Percentiles rank a stretch among this genome's conserved stretches.
These are phyloP conservation scores for Trichoderma lentiforme DNA, from an alignment of 2,329 filamentous ascomycete genomes.

Conservation along the genomic window DNA sequence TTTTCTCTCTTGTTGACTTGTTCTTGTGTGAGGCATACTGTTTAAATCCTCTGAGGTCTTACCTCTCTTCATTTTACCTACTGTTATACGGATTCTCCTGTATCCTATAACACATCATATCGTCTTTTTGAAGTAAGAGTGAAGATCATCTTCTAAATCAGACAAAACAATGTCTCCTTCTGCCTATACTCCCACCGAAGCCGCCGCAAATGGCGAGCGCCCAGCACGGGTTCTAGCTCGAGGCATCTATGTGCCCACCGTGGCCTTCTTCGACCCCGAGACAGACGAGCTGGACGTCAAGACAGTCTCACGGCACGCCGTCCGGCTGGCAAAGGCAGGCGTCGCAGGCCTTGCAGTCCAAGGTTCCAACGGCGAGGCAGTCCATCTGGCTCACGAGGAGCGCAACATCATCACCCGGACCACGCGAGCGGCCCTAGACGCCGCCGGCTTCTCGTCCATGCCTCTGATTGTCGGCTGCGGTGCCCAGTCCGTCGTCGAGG, in stretches of 20 bases:
- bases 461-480: slow-evolving; percentile 76
- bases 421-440: slow-evolving; percentile 66
- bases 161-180: slow-evolving; percentile 14
- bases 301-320: slow-evolving; percentile 58
- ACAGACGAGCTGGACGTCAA: slow-evolving; percentile 65
- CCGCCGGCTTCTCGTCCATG: slow-evolving; percentile 59
- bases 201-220: slow-evolving; percentile 20
- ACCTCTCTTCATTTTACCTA: background rate
- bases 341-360: slow-evolving; percentile 73
- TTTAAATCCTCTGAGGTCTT: background rate
- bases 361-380: slow-evolving; percentile 80
- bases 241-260: slow-evolving; percentile 69
- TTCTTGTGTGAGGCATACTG: background rate
- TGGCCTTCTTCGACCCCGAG: slow-evolving; percentile 66
- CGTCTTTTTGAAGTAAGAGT: background rate
- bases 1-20: background rate
- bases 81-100: background rate
- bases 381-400: slow-evolving; percentile 70
- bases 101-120: background rate
- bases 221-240: slow-evolving; percentile 38
- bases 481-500: slow-evolving; percentile 69
- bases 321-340: slow-evolving; percentile 70
- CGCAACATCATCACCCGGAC: slow-evolving; percentile 64
- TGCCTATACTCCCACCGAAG: slow-evolving; percentile 4
- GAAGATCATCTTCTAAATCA: background rate